Evolutionary conservation across 2,329 filamentous ascomycete genomes (phyloP), one percentile per base, ranked within the genome.

Genomic region (Talaromyces sp.): DNA sequence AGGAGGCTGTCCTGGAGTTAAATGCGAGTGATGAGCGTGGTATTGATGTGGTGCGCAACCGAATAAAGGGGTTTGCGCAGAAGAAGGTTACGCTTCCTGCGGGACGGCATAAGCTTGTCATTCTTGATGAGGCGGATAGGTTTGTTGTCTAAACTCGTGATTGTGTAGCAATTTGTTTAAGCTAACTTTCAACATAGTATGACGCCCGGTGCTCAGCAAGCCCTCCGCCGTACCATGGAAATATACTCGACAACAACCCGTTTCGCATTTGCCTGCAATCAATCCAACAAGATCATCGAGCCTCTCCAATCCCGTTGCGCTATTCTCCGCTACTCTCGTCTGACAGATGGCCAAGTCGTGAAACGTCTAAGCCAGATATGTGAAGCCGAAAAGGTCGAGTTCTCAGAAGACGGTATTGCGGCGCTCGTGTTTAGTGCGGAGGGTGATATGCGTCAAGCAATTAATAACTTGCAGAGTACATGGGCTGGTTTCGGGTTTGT

Each of bases 221-320:
- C 95, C 22, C 85, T 99, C 41, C 87, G 95, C 70, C 86, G 95
- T 68, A 99, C 95, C 0, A 99, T 99, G 95, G 95, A 99, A 78
- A 99, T 98, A 61, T 98, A 98, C 82, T 96, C 92, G 49, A 90
- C 93, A 68, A 99, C 95, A 1, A 99, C 95, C 2, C 87, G 95
- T 66, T 99, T 99, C 74, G 95, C 95, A 0, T 99, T 99, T 74
- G 95, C 95, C 2, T 99, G 95, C 84, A 99, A 99, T 78, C 92
- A 97, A 82, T 95, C 91, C 68, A 99, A 98, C 83, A 99, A 98
- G 81, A 98, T 99, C 75, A 99, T 99, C 78, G 95, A 99, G 79
- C 95, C 95, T n/a, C 84, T 99, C 61, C 95, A 99, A 78, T 97
- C 93, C 19, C 88, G 95, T 72, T 99, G 95, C 77, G 95, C 95